phyloP scores from a whole-genome alignment of 2,329 filamentous ascomycete genomes.

The Cladosporium cucumerinum region DNA sequence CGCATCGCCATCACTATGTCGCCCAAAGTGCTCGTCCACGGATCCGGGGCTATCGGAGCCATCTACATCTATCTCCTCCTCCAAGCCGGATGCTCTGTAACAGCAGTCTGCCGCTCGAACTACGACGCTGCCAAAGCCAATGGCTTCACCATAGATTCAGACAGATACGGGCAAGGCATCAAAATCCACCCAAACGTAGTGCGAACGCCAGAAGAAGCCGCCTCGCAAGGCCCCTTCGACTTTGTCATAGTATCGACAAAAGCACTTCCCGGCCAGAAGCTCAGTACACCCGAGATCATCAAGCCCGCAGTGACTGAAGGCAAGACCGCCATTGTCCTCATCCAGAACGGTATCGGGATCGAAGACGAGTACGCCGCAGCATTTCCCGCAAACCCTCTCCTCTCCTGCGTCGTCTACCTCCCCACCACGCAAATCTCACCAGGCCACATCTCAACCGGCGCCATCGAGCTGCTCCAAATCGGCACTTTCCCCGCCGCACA shows the following conservation, averaged over 20 bases:
- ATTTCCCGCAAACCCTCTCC: conserved; percentile 52
- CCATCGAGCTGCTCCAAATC: conserved; percentile 49
- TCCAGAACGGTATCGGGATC: conserved; percentile 61
- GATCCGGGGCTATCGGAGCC: conserved; percentile 42
- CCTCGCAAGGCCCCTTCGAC: conserved; percentile 38
- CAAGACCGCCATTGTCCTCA: conserved; percentile 54
- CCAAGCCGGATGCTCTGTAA: conserved; percentile 38
- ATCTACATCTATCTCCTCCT: conserved; percentile 43
- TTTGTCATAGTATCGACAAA: conserved; percentile 50
- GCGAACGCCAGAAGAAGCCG: conserved; percentile 36
- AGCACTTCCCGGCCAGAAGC: conserved; percentile 38
- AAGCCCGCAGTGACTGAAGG: conserved; percentile 38
- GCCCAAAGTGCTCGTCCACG: conserved; percentile 41
- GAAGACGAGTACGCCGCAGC: conserved; percentile 51
- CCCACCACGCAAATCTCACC: conserved; percentile 47
- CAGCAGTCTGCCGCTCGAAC: conserved; percentile 46
- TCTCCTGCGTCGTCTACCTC: conserved; percentile 56
- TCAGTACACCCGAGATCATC: conserved; percentile 36
- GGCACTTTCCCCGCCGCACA: conserved; percentile 46
- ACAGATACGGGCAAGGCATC: conserved; percentile 36
- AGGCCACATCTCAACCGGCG: conserved; percentile 47
- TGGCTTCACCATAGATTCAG: conserved; percentile 43
- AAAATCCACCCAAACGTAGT: conserved; percentile 38
- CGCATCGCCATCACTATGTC: conserved; percentile 18
- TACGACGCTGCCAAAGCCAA: conserved; percentile 40